A percentile compares a stretch with the other conserved stretches of the same genome.
Conservation (phyloP, 352 stramenopile genomes). For the Phytophthora chlamydospora region DNA sequence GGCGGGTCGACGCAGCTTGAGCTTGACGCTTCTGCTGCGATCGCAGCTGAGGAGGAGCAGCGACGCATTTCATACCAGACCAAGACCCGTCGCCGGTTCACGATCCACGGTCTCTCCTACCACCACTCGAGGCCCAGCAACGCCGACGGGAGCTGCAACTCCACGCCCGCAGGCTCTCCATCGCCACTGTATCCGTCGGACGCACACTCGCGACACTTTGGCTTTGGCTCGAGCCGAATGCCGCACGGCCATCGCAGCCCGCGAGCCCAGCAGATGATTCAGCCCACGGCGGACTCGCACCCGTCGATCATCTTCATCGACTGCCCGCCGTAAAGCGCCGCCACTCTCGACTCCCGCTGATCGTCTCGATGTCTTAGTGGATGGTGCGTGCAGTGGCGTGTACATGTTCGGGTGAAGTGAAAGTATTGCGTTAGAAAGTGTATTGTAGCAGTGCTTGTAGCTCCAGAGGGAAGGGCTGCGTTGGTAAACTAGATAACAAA, state of each 20-base stretch:
- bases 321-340: conserved; percentile 32
- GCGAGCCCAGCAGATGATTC: conserved; percentile 10
- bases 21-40: conserved; percentile 9
- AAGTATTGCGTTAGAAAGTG: conserved; percentile 7
- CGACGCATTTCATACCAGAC: conserved; percentile 29
- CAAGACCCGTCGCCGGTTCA: conserved; percentile 35
- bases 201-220: conserved; percentile 12
- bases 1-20: conserved; percentile 13
- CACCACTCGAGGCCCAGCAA: conserved; percentile 20
- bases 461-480: conserved; percentile 18
- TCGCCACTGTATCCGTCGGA: conserved; percentile 11
- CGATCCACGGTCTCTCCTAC: conserved; percentile 33
- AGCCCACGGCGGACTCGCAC: conserved; percentile 20
- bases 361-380: conserved; percentile 10
- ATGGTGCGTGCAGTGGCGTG: not conserved
- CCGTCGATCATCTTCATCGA: conserved; percentile 47
- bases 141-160: conserved; percentile 18
- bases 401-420: not conserved
- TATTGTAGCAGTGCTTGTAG: conserved; percentile 14
- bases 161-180: conserved; percentile 23
- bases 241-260: conserved; percentile 12
- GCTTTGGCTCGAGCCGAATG: conserved; percentile 12
- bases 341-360: not conserved
- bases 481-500: conserved; percentile 20
- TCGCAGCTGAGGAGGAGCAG: conserved; percentile 25